Evolutionary conservation across 441 rosid genomes (phyloP), one percentile per base, ranked within the genome.

Genomic region (Populus hybrid): DNA sequence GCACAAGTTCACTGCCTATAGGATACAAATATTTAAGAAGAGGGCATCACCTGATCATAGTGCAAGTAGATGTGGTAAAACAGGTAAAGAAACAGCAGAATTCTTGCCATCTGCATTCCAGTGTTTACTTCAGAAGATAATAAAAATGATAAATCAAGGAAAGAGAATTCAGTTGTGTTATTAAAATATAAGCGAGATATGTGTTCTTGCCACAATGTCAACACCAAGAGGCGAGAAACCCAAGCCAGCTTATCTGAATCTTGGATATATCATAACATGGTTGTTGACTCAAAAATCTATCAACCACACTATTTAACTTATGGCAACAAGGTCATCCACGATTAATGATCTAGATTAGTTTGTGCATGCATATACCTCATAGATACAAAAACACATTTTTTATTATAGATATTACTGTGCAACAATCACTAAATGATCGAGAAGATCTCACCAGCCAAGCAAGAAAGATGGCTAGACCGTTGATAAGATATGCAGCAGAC

Each of bases 1-100:
- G 7, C 35, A 23, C n/a, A 31, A 69, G 20, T 33, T 7, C 71
- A 67, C 0, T 68, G 33, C 16, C 23, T 18, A 74, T 18, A 35
- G 2, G 12, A 8, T 14, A 64, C 42, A 68, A 31, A 21, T 11
- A 29, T n/a, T 6, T 7, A 59, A 9, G 73, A 23, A 24, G 23
- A 31, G 23, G 71, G 9, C 14, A 64, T 74, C 80, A 86, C 89
- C 89, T 88, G 86, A 74, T 85, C 86, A 28, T 77, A 83, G 80
- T 86, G 89, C 81, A 82, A 76, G 83, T 83, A 86, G 72, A 88
- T 77, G 18, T 86, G 91, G 78, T 88, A 85, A 71, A 88, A 88
- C 68, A 86, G 40, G 83, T 81, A 86, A 21, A 83, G 53, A 78
- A 88, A 88, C 77, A 86, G 79, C 73, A 88, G 81, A 42, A 88